These are phyloP conservation scores for Penicillium bialowiezense DNA, from an alignment of 495 filamentous ascomycete species.

Conservation along the genomic window DNA sequence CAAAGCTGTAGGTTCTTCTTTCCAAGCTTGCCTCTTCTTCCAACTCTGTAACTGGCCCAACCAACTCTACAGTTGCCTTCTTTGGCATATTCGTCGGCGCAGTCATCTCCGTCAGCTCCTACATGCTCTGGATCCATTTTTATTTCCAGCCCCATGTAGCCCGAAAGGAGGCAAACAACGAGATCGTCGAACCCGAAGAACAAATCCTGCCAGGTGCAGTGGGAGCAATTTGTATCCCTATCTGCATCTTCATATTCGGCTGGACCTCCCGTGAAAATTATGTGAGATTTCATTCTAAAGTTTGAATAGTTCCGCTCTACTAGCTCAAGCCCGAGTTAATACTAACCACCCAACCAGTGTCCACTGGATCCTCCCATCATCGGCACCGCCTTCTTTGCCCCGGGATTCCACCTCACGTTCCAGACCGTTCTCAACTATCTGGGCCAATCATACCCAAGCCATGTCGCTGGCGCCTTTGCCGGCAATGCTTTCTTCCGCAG, in stretches of 20 bases:
- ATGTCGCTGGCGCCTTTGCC: not conserved
- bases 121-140: constrained; percentile 8
- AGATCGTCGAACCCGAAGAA: constrained; percentile 5
- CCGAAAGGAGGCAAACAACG: not conserved
- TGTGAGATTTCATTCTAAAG: too few relatives aligned
- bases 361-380: constrained; percentile 15
- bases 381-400: not conserved
- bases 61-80: constrained; percentile 8
- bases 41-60: too few relatives aligned
- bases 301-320: too few relatives aligned
- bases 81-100: constrained; percentile 12
- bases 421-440: not conserved
- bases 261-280: constrained; percentile 12
- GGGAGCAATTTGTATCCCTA: constrained; percentile 11
- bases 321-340: not conserved
- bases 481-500: not conserved
- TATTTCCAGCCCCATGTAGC: constrained; percentile 13
- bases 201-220: constrained; percentile 6
- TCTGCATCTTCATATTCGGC: constrained; percentile 12
- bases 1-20: constrained; percentile 9
- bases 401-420: not conserved
- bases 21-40: too few relatives aligned
- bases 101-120: constrained; percentile 3
- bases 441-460: not conserved
- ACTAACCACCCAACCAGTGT: not conserved